Conservation (phyloP, 1,139 yeast genomes). For the Suhomyces guaymorum region DNA sequence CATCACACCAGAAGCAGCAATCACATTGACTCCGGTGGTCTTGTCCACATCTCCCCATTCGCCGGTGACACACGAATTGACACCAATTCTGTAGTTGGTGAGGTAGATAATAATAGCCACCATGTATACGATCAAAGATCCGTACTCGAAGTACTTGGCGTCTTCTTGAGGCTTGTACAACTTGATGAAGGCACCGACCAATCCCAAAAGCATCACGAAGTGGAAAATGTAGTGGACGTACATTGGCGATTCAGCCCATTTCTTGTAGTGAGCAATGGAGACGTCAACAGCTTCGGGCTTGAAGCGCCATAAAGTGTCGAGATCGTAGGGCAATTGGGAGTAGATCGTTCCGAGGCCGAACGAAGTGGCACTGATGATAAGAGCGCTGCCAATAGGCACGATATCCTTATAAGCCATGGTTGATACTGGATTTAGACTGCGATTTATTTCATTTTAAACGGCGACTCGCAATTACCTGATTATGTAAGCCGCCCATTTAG, state of each 20-base stretch:
- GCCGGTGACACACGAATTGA: slow-evolving; percentile 65
- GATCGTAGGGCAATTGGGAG: slow-evolving; percentile 81
- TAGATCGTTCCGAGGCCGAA: slow-evolving; percentile 80
- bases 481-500: too few species aligned
- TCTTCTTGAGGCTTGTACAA: slow-evolving; percentile 85
- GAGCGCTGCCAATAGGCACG: slow-evolving; percentile 50
- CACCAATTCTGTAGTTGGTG: slow-evolving; percentile 83
- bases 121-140: slow-evolving; percentile 70
- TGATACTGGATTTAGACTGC: neutral
- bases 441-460: neutral
- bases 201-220: slow-evolving; percentile 58
- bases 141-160: slow-evolving; percentile 85
- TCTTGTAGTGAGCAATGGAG: slow-evolving; percentile 72
- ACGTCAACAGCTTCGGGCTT: slow-evolving; percentile 55
- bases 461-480: neutral
- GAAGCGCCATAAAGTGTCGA: slow-evolving; percentile 67
- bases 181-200: slow-evolving; percentile 73
- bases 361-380: slow-evolving; percentile 54
- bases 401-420: slow-evolving; percentile 44
- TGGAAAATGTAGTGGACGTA: slow-evolving; percentile 64
- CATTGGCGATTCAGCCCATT: slow-evolving; percentile 67
- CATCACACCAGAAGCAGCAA: slow-evolving; percentile 87
- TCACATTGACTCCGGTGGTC: slow-evolving; percentile 82
- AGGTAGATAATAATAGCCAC: slow-evolving; percentile 75
- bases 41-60: slow-evolving; percentile 94